phyloP scores from a whole-genome alignment of 306 rosid species.

The Quercus bicolor region DNA sequence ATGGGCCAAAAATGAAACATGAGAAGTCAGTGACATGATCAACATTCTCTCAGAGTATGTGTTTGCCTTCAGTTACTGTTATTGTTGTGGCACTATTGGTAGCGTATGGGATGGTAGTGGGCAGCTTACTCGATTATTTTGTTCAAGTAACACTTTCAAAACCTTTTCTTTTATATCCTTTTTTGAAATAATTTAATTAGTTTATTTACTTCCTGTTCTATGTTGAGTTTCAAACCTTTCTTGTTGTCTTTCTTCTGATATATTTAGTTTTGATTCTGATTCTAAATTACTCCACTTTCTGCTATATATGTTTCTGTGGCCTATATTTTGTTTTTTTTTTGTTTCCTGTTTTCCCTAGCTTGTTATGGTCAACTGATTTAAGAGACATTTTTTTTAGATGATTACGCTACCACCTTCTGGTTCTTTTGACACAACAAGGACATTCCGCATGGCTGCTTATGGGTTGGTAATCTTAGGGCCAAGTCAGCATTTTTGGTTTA shows the following conservation, averaged over 20 bases:
- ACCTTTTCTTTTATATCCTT: background rate
- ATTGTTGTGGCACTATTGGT: background rate
- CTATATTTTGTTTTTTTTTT: background rate
- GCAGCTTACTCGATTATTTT: background rate
- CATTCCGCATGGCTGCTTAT: constrained; percentile 57
- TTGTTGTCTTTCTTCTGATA: background rate
- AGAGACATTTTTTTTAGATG: constrained; percentile 32
- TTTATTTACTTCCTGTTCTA: background rate
- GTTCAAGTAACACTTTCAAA: no score
- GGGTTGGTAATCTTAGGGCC: constrained; percentile 75
- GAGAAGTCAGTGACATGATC: background rate
- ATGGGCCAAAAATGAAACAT: background rate
- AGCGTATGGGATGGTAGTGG: background rate
- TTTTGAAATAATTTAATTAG: background rate
- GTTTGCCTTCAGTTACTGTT: background rate
- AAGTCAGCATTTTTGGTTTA: constrained; percentile 75
- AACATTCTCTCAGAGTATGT: background rate
- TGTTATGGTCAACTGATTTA: constrained; percentile 6
- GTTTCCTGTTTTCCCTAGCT: background rate
- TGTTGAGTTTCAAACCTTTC: background rate
- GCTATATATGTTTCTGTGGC: background rate
- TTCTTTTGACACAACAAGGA: constrained; percentile 50
- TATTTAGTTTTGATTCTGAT: background rate
- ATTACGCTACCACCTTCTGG: constrained; percentile 47
- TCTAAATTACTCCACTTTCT: background rate